Evolutionary conservation across 1,284 basidiomycete genomes (phyloP).

Genomic region (Irpex sp.): DNA sequence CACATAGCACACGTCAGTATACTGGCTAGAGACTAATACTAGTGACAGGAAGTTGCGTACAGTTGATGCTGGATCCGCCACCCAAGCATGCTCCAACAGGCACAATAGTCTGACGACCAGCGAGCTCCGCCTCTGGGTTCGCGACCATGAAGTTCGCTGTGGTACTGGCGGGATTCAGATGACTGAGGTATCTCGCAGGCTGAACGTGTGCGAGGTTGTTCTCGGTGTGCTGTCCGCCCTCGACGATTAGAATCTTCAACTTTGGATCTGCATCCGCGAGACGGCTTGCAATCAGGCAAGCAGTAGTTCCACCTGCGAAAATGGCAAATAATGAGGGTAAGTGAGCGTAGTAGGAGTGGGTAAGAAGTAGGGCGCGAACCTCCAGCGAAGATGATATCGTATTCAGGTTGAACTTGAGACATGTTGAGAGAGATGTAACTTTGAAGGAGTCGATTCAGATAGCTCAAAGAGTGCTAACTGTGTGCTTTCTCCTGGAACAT

Average conservation of each 20-base stretch:
- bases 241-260: conserved; percentile 12
- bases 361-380: conserved; percentile 16
- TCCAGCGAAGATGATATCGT: conserved; percentile 27
- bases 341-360: background rate
- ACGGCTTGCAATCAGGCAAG: conserved; percentile 11
- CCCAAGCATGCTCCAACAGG: conserved; percentile 42
- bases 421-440: background rate
- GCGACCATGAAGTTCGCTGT: conserved; percentile 36
- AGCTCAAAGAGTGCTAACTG: too few species aligned
- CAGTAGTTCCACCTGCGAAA: conserved; percentile 9
- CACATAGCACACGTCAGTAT: too few species aligned
- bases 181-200: conserved; percentile 38
- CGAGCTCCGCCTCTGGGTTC: conserved; percentile 37
- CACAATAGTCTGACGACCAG: conserved; percentile 35
- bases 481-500: too few species aligned
- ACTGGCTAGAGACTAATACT: too few species aligned
- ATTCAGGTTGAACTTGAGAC: conserved; percentile 8
- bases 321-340: background rate
- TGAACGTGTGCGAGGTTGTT: conserved; percentile 40
- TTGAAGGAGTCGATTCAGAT: too few species aligned
- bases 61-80: conserved; percentile 52
- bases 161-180: conserved; percentile 31
- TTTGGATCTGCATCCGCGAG: conserved; percentile 12
- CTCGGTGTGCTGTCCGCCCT: conserved; percentile 37
- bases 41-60: conserved; percentile 22